Evolutionary conservation across 768 basidiomycete species (phyloP).

Genomic region (Hericium coralloides): DNA sequence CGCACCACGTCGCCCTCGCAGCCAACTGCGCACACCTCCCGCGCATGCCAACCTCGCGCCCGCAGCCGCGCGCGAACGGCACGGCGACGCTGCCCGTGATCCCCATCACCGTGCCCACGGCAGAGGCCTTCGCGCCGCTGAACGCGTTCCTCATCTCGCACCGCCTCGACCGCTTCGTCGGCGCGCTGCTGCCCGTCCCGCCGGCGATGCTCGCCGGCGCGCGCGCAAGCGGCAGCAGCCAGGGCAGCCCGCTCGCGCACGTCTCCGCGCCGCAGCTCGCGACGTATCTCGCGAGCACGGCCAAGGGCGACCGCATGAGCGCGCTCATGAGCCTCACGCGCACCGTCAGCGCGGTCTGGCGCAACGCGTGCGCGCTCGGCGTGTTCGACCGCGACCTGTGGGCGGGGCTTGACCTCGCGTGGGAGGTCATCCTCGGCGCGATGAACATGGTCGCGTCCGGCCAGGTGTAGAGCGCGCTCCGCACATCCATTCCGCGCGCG

Average conservation of each 20-base stretch:
- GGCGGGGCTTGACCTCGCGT: constrained; percentile 57
- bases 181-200: constrained; percentile 50
- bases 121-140: constrained; percentile 56
- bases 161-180: constrained; percentile 47
- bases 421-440: constrained; percentile 58
- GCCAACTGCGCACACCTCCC: constrained; percentile 52
- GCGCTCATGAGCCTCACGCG: constrained; percentile 40
- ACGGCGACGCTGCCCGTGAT: constrained; percentile 47
- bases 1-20: constrained; percentile 55
- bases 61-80: constrained; percentile 14
- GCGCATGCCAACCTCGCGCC: constrained; percentile 30
- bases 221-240: constrained; percentile 2
- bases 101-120: constrained; percentile 61
- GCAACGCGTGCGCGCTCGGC: constrained; percentile 63
- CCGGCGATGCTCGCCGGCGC: constrained; percentile 19
- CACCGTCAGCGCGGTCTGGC: constrained; percentile 59
- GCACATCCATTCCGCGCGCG: not conserved
- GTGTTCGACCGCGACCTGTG: constrained; percentile 58
- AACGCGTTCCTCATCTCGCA: constrained; percentile 64
- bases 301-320: constrained; percentile 21
- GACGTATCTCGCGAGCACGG: constrained; percentile 16
- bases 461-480: not conserved
- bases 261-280: constrained; percentile 15
- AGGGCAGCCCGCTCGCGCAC: constrained; percentile 13
- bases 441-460: constrained; percentile 27